Conservation (phyloP, 306 rosid genomes). For the peach (Prunus persica) region DNA sequence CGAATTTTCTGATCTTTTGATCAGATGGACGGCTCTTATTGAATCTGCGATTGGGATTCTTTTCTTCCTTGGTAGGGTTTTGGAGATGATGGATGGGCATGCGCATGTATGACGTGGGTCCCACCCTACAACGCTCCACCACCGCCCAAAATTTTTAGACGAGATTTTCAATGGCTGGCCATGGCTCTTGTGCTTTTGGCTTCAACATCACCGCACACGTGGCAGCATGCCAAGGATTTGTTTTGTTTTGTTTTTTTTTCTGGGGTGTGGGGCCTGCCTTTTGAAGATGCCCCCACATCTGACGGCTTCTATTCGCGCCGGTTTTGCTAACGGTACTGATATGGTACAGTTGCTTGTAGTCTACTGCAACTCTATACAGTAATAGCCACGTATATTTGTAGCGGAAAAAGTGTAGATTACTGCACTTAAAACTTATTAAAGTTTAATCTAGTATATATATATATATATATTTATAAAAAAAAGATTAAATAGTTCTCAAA, state of each 20-base stretch:
- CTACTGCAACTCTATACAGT: background rate
- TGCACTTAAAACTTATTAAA: background rate
- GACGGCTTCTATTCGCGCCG: constrained; percentile 24
- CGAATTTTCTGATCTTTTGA: background rate
- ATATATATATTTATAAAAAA: too few relatives aligned
- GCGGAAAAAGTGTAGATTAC: background rate
- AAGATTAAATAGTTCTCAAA: background rate
- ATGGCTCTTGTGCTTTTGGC: background rate
- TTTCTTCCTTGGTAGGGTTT: constrained; percentile 15
- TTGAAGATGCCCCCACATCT: constrained; percentile 10
- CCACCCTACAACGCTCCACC: constrained; percentile 7
- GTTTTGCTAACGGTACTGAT: background rate
- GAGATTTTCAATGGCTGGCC: background rate
- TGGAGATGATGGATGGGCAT: background rate
- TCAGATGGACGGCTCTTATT: constrained; percentile 5
- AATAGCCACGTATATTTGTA: background rate
- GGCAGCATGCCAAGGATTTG: background rate
- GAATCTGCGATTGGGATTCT: constrained; percentile 10
- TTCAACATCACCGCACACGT: constrained; percentile 4
- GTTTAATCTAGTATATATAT: too few relatives aligned
- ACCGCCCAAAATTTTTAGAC: constrained; percentile 19
- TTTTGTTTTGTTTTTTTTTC: background rate
- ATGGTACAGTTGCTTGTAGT: background rate
- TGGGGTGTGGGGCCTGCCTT: background rate
- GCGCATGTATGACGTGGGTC: constrained; percentile 4